phyloP scores from a whole-genome alignment of 176 grass and related monocot genomes.

The Otatea glauca region DNA sequence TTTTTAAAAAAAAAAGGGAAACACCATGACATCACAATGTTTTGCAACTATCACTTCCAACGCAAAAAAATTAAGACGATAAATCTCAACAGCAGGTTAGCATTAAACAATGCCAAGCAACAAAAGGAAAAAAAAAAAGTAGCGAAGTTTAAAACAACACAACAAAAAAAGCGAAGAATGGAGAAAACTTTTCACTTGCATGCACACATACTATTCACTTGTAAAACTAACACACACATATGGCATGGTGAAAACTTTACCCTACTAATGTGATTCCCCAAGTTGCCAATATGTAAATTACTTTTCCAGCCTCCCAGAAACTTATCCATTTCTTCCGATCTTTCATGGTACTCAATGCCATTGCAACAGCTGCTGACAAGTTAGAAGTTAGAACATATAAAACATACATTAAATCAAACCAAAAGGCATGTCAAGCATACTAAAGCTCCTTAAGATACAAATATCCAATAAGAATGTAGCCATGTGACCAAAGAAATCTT shows the following conservation, averaged over 20 bases:
- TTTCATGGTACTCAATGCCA: constrained; percentile 67
- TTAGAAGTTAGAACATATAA: neutral
- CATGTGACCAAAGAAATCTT: neutral
- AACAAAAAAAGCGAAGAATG: neutral
- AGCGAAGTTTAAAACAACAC: neutral
- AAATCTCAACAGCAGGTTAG: neutral
- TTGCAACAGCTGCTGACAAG: constrained; percentile 61
- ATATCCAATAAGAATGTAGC: neutral
- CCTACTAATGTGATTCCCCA: constrained; percentile 90
- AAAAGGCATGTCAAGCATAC: neutral
- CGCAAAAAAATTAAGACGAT: neutral
- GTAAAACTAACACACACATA: constrained; percentile 6
- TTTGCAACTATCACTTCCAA: neutral
- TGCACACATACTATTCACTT: neutral
- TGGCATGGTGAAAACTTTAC: constrained; percentile 45
- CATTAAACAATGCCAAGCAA: neutral
- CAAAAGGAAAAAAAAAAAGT: neutral
- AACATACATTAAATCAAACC: constrained; percentile 16
- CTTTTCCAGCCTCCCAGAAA: constrained; percentile 93
- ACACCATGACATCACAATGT: neutral
- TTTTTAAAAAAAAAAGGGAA: neutral
- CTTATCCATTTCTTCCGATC: constrained; percentile 70
- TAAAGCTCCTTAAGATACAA: neutral
- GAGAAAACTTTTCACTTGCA: neutral
- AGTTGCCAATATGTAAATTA: constrained; percentile 78